These are phyloP conservation scores for Daldinia sp. DNA, from an alignment of 2,329 filamentous ascomycete genomes.

Conservation along the genomic window DNA sequence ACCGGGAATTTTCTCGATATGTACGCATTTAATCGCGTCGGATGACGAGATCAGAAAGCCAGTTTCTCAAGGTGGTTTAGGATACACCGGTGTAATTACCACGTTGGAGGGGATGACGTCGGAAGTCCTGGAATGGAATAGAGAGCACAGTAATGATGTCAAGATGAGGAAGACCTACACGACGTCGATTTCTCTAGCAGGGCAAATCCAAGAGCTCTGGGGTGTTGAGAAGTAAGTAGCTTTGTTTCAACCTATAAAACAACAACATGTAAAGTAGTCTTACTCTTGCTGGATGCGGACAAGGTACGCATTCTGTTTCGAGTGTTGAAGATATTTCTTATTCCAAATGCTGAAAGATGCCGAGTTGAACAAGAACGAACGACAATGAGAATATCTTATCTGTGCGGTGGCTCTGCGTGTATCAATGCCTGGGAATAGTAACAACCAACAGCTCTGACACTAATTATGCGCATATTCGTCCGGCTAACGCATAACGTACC, in stretches of 20 bases:
- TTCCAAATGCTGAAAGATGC: neutral
- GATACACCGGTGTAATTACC: constrained; percentile 50
- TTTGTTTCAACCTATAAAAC: neutral
- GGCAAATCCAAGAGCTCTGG: constrained; percentile 48
- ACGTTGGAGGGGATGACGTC: constrained; percentile 53
- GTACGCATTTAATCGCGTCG: constrained; percentile 50
- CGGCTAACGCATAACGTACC: neutral
- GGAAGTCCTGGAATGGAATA: constrained; percentile 54
- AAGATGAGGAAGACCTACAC: constrained; percentile 46
- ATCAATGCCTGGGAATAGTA: constrained; percentile 2
- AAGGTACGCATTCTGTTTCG: neutral
- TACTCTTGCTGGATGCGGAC: too few species aligned
- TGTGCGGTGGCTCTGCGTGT: constrained; percentile 31
- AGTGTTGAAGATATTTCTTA: neutral
- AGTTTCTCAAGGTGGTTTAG: constrained; percentile 50
- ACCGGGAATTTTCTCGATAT: constrained; percentile 53
- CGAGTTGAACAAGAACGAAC: constrained; percentile 7
- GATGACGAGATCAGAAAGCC: constrained; percentile 47
- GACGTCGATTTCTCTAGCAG: constrained; percentile 51
- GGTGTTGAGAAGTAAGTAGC: constrained; percentile 6
- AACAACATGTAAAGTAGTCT: too few species aligned
- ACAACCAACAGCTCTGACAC: constrained; percentile 3
- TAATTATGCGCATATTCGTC: constrained; percentile 23
- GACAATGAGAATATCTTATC: constrained; percentile 10
- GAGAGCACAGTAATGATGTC: constrained; percentile 44